These are phyloP conservation scores for Pythium scleroteichum DNA, from an alignment of 352 stramenopile genomes.

Conservation along the genomic window DNA sequence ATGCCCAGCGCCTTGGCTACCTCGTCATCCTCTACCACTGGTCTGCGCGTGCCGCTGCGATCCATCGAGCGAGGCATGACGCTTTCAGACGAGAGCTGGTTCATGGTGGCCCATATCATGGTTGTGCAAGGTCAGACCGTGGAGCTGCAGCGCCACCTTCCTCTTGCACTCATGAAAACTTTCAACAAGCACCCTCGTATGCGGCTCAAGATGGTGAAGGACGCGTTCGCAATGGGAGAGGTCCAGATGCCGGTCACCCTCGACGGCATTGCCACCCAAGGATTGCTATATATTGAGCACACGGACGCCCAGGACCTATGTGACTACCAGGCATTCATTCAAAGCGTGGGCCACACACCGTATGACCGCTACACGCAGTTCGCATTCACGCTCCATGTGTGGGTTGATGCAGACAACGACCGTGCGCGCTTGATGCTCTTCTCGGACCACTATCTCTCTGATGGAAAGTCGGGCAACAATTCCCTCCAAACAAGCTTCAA, in stretches of 20 bases:
- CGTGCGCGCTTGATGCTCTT: conserved; percentile 41
- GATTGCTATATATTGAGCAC: conserved; percentile 24
- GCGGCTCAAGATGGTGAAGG: conserved; percentile 36
- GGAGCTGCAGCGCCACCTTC: conserved; percentile 37
- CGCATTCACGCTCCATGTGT: conserved; percentile 43
- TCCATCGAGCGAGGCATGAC: conserved; percentile 41
- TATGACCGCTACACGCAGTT: conserved; percentile 54
- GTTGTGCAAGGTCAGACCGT: conserved; percentile 32
- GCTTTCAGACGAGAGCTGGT: conserved; percentile 24
- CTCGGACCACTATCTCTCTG: conserved; percentile 49
- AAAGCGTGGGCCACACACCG: conserved; percentile 31
- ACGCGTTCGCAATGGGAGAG: conserved; percentile 41
- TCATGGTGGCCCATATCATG: conserved; percentile 36
- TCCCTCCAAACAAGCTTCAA: conserved; percentile 33
- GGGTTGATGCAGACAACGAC: conserved; percentile 29
- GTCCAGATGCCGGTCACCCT: conserved; percentile 39
- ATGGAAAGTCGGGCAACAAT: conserved; percentile 38
- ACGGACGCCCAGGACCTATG: neutral
- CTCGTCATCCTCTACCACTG: neutral
- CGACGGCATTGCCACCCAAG: conserved; percentile 31
- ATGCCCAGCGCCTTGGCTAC: neutral
- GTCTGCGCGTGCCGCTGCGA: conserved; percentile 27
- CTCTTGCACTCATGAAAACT: conserved; percentile 29
- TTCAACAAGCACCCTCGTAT: conserved; percentile 53
- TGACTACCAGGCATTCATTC: conserved; percentile 35